Base-by-base conservation (phyloP, 2,329 filamentous ascomycete genomes). In the Fusarium succisae region DNA sequence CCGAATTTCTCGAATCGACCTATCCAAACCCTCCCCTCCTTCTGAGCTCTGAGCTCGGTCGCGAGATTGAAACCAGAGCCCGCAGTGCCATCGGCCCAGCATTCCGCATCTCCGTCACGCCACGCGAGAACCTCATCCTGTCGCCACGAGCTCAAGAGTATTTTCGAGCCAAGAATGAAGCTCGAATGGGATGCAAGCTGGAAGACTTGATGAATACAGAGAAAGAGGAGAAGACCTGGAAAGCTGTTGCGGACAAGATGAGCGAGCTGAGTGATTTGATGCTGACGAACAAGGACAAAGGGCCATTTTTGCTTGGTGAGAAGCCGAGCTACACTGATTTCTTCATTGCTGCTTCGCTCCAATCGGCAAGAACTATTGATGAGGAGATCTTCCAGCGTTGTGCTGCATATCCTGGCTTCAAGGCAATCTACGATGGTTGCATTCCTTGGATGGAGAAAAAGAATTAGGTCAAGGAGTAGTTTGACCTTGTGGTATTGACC, bases 291-390 rank as follows among this genome's bases (percentile, higher is more conserved):
- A 56, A 35, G 7, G 35, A 43, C 2, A 32, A 69, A 10, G 67
- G 68, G 2, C 50, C 30, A 0, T 70, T 70, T 8, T 13, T 70
- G 2, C 0, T 70, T 12, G 67, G 68, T 3, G 55, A 45, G 13
- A 32, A 15, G 35, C 68, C 68, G 12, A 70, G 44, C 2, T 66
- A 70, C 13, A 61, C 61, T 6, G 68, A 70, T 30, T 70, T 70
- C 8, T 61, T 70, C 7, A 62, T 70, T 2, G 60, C 67, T 8
- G 67, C 30, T 13, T 66, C 68, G 3, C 68, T 70, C 12, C 68
- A 70, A 7, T 70, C 61, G 1, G 20, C 39, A 2, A 70, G 55
- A 37, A 66, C 39, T 10, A 30, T 70, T 37, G 67, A 70, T 35
- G 61, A 70, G 13, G 26, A 12, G 7, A 26, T 66, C 3, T 70